A percentile compares a stretch with the other conserved stretches of the same genome.
Evolutionary conservation across 139 green algal species (phyloP).

Genomic region (Chlamydomonas asymmetrica): DNA sequence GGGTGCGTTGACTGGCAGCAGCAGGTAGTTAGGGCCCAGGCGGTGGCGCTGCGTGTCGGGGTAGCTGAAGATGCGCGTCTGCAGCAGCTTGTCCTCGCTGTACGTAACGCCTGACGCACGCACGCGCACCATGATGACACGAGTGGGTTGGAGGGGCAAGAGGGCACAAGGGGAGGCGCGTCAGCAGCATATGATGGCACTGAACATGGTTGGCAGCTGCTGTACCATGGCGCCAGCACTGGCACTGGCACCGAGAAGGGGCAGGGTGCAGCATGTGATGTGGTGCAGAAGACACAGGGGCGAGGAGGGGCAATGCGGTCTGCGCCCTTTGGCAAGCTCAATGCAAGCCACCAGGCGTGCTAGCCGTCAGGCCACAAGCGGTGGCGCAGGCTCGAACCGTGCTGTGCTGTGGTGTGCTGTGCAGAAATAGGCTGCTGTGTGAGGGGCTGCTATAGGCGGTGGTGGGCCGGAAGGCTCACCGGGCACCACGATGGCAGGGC

Average conservation of each 20-base stretch:
- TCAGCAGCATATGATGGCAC: slow-evolving; percentile 11
- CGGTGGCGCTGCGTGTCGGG: slow-evolving; percentile 82
- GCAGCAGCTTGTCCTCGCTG: slow-evolving; percentile 95
- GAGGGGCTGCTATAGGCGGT: too few species aligned
- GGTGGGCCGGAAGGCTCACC: slow-evolving; percentile 21
- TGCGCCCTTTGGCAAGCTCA: not conserved
- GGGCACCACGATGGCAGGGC: slow-evolving; percentile 76
- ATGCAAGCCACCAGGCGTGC: not conserved
- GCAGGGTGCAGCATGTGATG: too few species aligned
- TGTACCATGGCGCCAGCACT: too few species aligned
- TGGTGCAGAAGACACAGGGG: too few species aligned
- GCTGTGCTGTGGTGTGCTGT: not conserved
- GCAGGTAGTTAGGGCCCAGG: slow-evolving; percentile 95
- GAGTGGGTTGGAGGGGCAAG: not conserved
- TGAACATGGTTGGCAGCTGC: too few species aligned
- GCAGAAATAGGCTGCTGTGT: too few species aligned
- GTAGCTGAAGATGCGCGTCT: slow-evolving; percentile 89
- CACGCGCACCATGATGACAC: not conserved
- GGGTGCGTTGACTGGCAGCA: slow-evolving; percentile 88
- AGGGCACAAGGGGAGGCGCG: not conserved
- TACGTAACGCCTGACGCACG: slow-evolving; percentile 74
- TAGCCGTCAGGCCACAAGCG: too few species aligned
- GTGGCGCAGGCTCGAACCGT: slow-evolving; percentile 3
- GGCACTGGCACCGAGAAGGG: too few species aligned
- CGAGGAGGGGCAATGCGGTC: too few species aligned